These are phyloP conservation scores for Phlebopus sp. DNA, from an alignment of 1,284 basidiomycete species.

Conservation along the genomic window DNA sequence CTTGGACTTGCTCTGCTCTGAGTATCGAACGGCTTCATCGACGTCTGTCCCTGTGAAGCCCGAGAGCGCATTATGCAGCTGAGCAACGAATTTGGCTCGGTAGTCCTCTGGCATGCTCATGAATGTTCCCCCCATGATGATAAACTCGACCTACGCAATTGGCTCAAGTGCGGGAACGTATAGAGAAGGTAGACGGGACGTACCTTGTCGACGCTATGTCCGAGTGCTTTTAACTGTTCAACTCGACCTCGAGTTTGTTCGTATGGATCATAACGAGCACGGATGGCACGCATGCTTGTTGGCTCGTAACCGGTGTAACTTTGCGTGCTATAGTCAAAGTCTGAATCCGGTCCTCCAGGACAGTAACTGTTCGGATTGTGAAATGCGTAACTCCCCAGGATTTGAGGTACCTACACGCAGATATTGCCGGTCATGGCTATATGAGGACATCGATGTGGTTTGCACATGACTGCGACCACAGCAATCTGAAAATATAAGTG, in stretches of 20 bases:
- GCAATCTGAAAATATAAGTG: constrained; percentile 64
- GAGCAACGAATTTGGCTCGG: constrained; percentile 90
- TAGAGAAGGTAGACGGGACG: constrained; percentile 5
- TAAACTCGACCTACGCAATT: constrained; percentile 87
- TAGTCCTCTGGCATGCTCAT: constrained; percentile 99
- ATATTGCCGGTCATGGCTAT: constrained; percentile 99
- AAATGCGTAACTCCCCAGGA: neutral
- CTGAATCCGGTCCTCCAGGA: constrained; percentile 97
- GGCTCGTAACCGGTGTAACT: constrained; percentile 98
- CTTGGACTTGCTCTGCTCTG: constrained; percentile 96
- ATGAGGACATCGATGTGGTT: constrained; percentile 98
- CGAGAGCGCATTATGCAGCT: constrained; percentile 95
- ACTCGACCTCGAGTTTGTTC: constrained; percentile 95
- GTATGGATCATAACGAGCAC: constrained; percentile 97
- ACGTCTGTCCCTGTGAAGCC: constrained; percentile 93
- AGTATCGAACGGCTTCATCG: constrained; percentile 97
- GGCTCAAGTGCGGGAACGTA: neutral
- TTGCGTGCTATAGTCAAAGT: constrained; percentile 99
- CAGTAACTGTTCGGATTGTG: constrained; percentile 71
- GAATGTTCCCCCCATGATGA: constrained; percentile 99
- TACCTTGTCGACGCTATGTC: constrained; percentile 97
- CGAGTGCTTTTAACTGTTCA: constrained; percentile 91
- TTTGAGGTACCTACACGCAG: constrained; percentile 71
- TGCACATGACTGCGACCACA: constrained; percentile 99
- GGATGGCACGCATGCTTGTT: constrained; percentile 98